These are phyloP conservation scores for Mycena vulgaris DNA, from an alignment of 768 basidiomycete genomes.

Conservation along the genomic window DNA sequence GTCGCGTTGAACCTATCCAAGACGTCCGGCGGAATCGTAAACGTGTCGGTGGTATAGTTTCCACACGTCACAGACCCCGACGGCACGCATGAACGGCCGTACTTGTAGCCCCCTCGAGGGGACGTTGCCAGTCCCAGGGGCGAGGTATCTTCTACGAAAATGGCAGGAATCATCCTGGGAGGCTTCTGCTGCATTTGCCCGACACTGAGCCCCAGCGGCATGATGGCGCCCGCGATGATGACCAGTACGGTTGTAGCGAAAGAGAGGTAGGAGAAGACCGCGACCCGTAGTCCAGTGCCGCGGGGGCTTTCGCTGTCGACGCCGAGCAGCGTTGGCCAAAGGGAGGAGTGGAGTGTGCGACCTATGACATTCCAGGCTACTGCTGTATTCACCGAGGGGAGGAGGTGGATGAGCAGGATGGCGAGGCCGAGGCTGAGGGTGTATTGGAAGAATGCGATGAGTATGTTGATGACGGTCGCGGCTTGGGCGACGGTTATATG, in stretches of 20 bases:
- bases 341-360: conserved; percentile 39
- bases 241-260: conserved; percentile 36
- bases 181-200: conserved; percentile 26
- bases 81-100: conserved; percentile 40
- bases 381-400: conserved; percentile 38
- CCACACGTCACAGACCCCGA: conserved; percentile 34
- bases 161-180: conserved; percentile 5
- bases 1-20: conserved; percentile 40
- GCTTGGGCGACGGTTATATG: conserved; percentile 41
- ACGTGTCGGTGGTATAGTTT: conserved; percentile 32
- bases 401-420: conserved; percentile 38
- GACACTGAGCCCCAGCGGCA: conserved; percentile 40
- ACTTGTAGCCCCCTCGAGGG: conserved; percentile 29
- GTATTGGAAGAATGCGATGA: conserved; percentile 41
- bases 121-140: conserved; percentile 41
- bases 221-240: conserved; percentile 37
- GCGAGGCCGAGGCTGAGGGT: conserved; percentile 39
- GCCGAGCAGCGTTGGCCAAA: conserved; percentile 41
- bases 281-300: conserved; percentile 22
- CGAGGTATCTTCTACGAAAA: conserved; percentile 39
- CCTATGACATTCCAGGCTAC: conserved; percentile 42
- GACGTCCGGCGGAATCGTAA: conserved; percentile 33
- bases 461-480: conserved; percentile 42
- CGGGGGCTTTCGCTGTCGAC: conserved; percentile 26
- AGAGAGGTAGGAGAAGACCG: conserved; percentile 36